Evolutionary conservation across 164 flowering plant genomes (phyloP), one percentile per base, ranked within the genome.

Genomic region (Vitis riparia): DNA sequence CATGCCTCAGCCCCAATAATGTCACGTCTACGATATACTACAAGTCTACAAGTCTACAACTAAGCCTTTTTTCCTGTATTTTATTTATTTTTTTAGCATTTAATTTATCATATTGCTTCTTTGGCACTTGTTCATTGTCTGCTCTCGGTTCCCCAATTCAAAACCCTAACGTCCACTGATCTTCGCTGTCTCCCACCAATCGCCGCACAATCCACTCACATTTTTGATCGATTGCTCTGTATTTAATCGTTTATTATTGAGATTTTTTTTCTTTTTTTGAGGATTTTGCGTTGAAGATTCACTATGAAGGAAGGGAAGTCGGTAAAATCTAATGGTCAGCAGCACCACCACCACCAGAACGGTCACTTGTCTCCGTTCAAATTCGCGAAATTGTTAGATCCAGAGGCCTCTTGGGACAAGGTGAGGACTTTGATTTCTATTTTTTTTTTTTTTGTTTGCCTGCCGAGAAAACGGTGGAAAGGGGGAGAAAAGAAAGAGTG

Each of bases 331-430:
- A 83, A 84, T 66, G 58, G 15, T 64, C 85, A 79, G n/a, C 75
- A 62, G 51, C 79, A 74, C 29, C 75, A 77, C 50, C 78, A 71
- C 55, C 82, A 82, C 69, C 87, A 81, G 70, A 87, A 89, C 69
- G 99, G 84, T 50, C 94, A 90, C 81, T 74, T 86, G 55, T 73
- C 91, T 55, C 90, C 94, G 1, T 93, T 88, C 79, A 86, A 86
- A 62, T 79, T 87, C 49, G 82, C 85, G 48, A 93, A 90, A 65
- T 82, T 93, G 77, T 77, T 95, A 23, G 99, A 95, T 86, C 94
- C 99, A 2, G 98, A 95, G 17, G 94, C 94, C 69, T 89, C 98
- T 0, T 95, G 97, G 98, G 99, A 92, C 71, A 94, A 91, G 92
- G 98, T 92, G 23, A 44, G 16, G 17, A 11, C 11, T 56, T 63